Conservation (phyloP, 2,329 filamentous ascomycete species). For the Trichoderma breve region DNA sequence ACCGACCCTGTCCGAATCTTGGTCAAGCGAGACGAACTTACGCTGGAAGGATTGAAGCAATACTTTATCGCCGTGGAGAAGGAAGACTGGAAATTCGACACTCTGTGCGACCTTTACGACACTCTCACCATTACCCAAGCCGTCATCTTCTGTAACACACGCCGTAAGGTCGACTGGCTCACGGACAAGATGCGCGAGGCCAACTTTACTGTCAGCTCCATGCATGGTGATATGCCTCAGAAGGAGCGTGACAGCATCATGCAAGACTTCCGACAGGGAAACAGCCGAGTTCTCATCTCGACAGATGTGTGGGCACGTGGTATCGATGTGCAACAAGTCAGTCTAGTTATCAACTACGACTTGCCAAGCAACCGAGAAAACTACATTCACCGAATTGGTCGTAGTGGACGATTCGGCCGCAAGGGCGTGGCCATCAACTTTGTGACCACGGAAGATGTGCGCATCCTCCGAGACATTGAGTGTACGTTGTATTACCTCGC, state of each 20-base stretch:
- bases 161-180: conserved; percentile 98
- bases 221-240: conserved; percentile 99
- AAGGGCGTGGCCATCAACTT: conserved; percentile 99
- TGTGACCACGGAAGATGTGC: conserved; percentile 95
- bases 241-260: conserved; percentile 98
- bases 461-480: conserved; percentile 96
- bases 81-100: conserved; percentile 99
- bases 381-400: conserved; percentile 97
- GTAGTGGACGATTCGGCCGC: conserved; percentile 90
- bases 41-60: conserved; percentile 94
- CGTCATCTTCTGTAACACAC: conserved; percentile 99
- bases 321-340: conserved; percentile 98
- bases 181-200: conserved; percentile 99
- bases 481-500: conserved; percentile 52
- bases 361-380: conserved; percentile 98
- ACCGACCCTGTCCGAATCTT: conserved; percentile 94
- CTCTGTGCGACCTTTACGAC: conserved; percentile 96
- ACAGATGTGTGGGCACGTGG: conserved; percentile 98
- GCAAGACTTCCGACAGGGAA: conserved; percentile 97
- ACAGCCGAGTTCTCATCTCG: conserved; percentile 92
- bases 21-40: conserved; percentile 98
- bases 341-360: conserved; percentile 98
- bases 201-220: conserved; percentile 97
- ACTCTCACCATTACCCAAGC: conserved; percentile 98
- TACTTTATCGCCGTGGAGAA: conserved; percentile 99